Conservation (phyloP, 345 rosid genomes). For the Hibiscus mutabilis region DNA sequence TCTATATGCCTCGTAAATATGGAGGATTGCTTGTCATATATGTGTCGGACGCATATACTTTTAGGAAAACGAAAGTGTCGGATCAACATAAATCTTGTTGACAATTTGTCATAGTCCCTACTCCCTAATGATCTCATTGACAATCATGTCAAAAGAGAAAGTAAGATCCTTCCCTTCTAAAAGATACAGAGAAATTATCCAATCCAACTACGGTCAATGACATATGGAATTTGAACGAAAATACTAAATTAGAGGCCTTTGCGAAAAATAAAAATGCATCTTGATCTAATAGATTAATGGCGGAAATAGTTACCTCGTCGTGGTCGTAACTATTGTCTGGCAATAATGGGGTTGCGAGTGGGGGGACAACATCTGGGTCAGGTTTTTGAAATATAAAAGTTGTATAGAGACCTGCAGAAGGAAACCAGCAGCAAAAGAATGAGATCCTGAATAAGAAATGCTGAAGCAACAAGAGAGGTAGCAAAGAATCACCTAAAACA, state of each 20-base stretch:
- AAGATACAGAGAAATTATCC: neutral
- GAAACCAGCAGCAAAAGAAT: conserved; percentile 1
- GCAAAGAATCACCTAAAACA: conserved; percentile 47
- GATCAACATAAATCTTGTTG: neutral
- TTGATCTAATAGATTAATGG: conserved; percentile 3
- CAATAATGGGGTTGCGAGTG: conserved; percentile 63
- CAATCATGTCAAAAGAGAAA: neutral
- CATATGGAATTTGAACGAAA: neutral
- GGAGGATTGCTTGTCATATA: neutral
- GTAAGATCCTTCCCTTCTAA: neutral
- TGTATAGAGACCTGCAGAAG: conserved; percentile 64
- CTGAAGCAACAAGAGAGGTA: conserved; percentile 6
- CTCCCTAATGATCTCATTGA: neutral
- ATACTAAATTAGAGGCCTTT: neutral
- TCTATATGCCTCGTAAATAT: neutral
- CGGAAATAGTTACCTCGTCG: conserved; percentile 64
- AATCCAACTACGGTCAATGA: neutral
- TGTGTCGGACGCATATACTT: neutral
- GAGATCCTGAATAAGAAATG: conserved; percentile 1
- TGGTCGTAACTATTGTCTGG: conserved; percentile 36
- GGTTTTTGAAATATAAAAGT: conserved; percentile 92
- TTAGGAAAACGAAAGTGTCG: neutral
- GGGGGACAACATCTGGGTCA: conserved; percentile 84
- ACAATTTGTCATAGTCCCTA: neutral
- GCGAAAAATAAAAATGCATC: neutral